Conservation (phyloP, 306 rosid species). For the Astragalus membranaceus region DNA sequence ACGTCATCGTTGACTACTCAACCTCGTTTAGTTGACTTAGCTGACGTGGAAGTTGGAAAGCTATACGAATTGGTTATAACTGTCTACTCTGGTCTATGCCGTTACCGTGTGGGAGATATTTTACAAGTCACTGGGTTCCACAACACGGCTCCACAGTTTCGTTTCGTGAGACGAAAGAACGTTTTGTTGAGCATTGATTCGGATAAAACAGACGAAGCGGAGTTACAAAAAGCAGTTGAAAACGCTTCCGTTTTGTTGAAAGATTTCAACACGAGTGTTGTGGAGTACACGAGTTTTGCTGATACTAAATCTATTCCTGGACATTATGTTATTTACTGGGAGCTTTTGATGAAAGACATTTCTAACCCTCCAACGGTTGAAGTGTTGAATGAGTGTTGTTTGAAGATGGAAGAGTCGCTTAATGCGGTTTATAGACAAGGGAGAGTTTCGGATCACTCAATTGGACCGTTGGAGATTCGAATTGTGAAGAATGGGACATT, state of each 20-base stretch:
- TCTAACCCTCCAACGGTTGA: slow-evolving; percentile 27
- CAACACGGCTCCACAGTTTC: slow-evolving; percentile 69
- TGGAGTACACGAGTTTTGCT: slow-evolving; percentile 73
- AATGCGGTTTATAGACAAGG: slow-evolving; percentile 74
- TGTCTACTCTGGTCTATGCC: slow-evolving; percentile 57
- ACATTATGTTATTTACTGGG: slow-evolving; percentile 88
- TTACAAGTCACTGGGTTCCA: slow-evolving; percentile 68
- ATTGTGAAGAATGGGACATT: slow-evolving; percentile 80
- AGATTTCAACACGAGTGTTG: slow-evolving; percentile 56
- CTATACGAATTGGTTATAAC: slow-evolving; percentile 62
- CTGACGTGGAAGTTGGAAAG: slow-evolving; percentile 52
- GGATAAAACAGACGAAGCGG: slow-evolving; percentile 73
- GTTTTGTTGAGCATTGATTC: slow-evolving; percentile 68
- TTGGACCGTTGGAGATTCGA: slow-evolving; percentile 75
- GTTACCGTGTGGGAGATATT: slow-evolving; percentile 80
- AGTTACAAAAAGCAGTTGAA: slow-evolving; percentile 56
- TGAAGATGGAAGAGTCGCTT: slow-evolving; percentile 60
- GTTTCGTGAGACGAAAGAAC: slow-evolving; percentile 64
- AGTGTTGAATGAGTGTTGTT: slow-evolving; percentile 43
- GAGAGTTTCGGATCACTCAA: slow-evolving; percentile 55
- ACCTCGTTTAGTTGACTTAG: slow-evolving; percentile 45
- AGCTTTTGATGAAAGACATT: slow-evolving; percentile 45
- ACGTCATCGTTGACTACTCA: slow-evolving; percentile 15
- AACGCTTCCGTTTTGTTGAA: slow-evolving; percentile 35
- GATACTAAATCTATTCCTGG: slow-evolving; percentile 65